Evolutionary conservation across 2,329 filamentous ascomycete genomes (phyloP).

Genomic region (Fusarium sp.): DNA sequence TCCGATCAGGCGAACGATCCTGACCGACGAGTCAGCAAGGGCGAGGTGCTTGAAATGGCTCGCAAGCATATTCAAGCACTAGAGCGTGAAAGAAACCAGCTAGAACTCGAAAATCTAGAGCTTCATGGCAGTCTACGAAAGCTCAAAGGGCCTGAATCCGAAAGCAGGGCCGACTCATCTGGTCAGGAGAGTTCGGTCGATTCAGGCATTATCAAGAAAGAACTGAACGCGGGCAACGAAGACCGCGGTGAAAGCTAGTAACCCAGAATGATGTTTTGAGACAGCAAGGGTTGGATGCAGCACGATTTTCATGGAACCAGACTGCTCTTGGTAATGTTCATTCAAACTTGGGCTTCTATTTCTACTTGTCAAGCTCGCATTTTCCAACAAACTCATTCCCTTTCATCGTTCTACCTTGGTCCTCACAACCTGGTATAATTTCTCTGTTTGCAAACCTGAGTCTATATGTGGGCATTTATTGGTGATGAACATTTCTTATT

Average conservation of each 20-base stretch:
- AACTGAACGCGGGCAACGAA: neutral
- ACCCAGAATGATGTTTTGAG: neutral
- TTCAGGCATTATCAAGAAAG: constrained; percentile 14
- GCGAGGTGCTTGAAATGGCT: constrained; percentile 48
- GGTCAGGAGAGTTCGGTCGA: constrained; percentile 33
- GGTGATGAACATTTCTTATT: neutral
- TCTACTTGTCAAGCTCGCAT: neutral
- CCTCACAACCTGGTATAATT: constrained; percentile 1
- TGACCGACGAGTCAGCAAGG: constrained; percentile 46
- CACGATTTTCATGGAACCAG: neutral
- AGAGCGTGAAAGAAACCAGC: constrained; percentile 41
- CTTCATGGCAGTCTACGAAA: constrained; percentile 43
- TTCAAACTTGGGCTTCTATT: neutral
- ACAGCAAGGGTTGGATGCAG: neutral
- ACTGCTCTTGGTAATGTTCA: neutral
- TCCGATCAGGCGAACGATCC: constrained; percentile 42
- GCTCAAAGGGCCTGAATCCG: constrained; percentile 36
- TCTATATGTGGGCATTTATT: neutral
- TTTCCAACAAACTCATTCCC: neutral
- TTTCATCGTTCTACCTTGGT: constrained; percentile 25
- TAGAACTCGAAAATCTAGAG: constrained; percentile 45
- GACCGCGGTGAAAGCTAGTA: constrained; percentile 15
- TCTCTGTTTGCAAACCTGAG: constrained; percentile 8
- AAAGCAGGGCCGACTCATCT: constrained; percentile 13
- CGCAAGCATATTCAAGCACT: constrained; percentile 45